Conservation (phyloP, 75 land plant genomes). For the Picea glauca region DNA sequence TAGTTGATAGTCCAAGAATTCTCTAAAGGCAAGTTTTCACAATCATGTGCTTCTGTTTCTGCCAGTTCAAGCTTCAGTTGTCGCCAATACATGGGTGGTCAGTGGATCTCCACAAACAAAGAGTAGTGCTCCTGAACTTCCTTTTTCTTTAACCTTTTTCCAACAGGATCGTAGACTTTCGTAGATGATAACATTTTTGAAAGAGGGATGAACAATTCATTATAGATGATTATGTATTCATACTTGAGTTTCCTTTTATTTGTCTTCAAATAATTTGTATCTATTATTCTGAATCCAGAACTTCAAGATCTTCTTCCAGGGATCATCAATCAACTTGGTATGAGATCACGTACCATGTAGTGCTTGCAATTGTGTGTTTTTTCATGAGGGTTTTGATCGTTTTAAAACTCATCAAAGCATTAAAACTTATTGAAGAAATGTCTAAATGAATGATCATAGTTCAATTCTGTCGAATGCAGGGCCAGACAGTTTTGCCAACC, state of each 20-base stretch:
- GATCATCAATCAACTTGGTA: slow-evolving; percentile 87
- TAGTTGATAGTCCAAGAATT: neutral
- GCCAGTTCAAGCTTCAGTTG: slow-evolving; percentile 91
- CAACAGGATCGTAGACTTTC: neutral
- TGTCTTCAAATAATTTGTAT: neutral
- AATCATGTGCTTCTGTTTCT: neutral
- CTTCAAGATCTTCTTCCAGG: slow-evolving; percentile 82
- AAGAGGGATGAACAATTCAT: neutral
- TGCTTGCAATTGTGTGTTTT: neutral
- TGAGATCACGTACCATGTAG: neutral
- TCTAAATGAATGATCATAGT: neutral
- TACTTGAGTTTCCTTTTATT: neutral
- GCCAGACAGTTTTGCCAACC: slow-evolving; percentile 66
- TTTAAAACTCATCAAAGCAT: neutral
- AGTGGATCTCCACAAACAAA: slow-evolving; percentile 85
- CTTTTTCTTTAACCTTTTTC: neutral
- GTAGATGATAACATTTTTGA: neutral
- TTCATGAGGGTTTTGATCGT: neutral
- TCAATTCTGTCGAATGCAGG: slow-evolving; percentile 30
- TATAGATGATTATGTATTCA: neutral
- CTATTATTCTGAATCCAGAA: slow-evolving; percentile 25
- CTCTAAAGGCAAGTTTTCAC: neutral
- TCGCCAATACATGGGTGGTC: slow-evolving; percentile 90
- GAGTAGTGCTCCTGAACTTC: slow-evolving; percentile 33
- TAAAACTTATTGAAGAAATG: neutral